Conservation (phyloP, 441 rosid genomes). For the Kokia cookei region DNA sequence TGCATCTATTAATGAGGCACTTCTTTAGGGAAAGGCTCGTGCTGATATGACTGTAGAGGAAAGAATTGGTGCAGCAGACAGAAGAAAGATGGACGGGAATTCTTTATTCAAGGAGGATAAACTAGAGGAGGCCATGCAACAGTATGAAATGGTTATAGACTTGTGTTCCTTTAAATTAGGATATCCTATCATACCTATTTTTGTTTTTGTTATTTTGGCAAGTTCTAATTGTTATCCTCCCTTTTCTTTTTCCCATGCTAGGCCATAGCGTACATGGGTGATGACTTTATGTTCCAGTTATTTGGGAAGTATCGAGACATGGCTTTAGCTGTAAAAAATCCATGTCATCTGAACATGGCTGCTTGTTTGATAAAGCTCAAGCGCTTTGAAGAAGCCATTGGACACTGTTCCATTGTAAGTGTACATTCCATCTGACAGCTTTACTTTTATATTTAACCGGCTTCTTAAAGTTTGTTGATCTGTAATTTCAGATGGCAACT, state of each 20-base stretch:
- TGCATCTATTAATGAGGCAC: conserved; percentile 6
- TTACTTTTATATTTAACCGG: not conserved
- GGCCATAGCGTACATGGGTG: conserved; percentile 95
- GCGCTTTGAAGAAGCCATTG: conserved; percentile 78
- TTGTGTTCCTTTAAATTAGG: conserved; percentile 16
- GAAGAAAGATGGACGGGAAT: conserved; percentile 94
- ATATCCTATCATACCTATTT: not conserved
- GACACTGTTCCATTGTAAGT: conserved; percentile 79
- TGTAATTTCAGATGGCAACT: not conserved
- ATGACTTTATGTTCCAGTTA: conserved; percentile 94
- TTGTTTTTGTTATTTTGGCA: not conserved
- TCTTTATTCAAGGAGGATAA: conserved; percentile 73
- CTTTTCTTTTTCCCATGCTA: conserved; percentile 10
- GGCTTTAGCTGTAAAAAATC: conserved; percentile 96
- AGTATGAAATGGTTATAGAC: conserved; percentile 81
- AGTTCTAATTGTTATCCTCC: conserved; percentile 5
- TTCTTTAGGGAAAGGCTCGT: conserved; percentile 75
- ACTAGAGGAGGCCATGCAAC: conserved; percentile 92
- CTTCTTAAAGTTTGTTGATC: not conserved
- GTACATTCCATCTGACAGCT: not conserved
- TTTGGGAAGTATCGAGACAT: conserved; percentile 90
- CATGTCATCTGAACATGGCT: conserved; percentile 90
- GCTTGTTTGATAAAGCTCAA: conserved; percentile 87
- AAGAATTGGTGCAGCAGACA: conserved; percentile 87
- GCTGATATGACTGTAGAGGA: conserved; percentile 97